Evolutionary conservation across 2,329 filamentous ascomycete genomes (phyloP), one percentile per base, ranked within the genome.

Genomic region (Diaporthe sp.): DNA sequence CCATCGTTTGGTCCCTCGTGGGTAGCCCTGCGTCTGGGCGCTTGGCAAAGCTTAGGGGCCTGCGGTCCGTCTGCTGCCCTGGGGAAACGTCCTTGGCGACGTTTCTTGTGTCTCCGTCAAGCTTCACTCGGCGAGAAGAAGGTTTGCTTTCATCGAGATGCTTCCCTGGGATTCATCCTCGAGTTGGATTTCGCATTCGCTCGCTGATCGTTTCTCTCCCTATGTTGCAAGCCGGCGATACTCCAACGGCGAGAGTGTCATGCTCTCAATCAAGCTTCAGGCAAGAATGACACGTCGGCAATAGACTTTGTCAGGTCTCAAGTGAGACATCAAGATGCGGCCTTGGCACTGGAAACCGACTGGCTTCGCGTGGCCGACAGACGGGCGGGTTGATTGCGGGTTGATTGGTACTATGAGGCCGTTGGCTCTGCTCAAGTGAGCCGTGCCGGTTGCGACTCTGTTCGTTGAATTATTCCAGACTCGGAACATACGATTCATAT

Each of bases 31-130:
- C 33, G 52, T 73, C 77, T 78, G 75, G 75, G 73, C 78, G 71
- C 81, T 83, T 82, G 82, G 82, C 82, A 81, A 82, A 82, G 82
- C 82, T 83, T 82, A 77, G 82, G 80, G 76, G 47, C 7, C 47
- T 40, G 64, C 64, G 64, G 47, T 54, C 64, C 64, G 64, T 52
- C 64, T 40, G 47, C 47, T 68, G 79, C 79, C 80, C 79, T 81
- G 81, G 80, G 74, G 55, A 67, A 67, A 72, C 70, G 70, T 35
- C 12, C 70, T 71, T 71, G 68, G 68, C 68, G 30, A 10, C 40
- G 52, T 60, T 33, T 71, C 68, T 71, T 71, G 38, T 60, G 35
- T 40, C 38, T 33, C n/a, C 25, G 52, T 71, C 68, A 71, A 57
- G 52, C 68, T 71, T 57, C 52, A 60, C 55, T 60, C 13, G 68